A percentile compares a stretch with the other conserved stretches of the same genome.
phyloP scores from a whole-genome alignment of 2,329 filamentous ascomycete genomes.

The Exophiala spinifera region DNA sequence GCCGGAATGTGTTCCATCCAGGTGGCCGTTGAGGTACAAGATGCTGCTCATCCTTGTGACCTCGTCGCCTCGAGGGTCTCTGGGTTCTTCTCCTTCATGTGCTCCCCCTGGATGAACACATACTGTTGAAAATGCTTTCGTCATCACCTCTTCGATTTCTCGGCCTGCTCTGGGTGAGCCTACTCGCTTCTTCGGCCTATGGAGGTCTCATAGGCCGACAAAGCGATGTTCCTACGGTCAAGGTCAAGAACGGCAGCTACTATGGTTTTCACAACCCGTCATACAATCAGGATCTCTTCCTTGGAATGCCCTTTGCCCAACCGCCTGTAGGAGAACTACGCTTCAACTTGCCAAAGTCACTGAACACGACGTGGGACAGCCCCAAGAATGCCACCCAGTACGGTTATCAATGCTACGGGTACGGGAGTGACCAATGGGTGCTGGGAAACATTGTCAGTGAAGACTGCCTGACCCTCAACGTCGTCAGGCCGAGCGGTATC shows the following conservation, averaged over 20 bases:
- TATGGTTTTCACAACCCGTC: slow-evolving; percentile 39
- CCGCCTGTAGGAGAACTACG: slow-evolving; percentile 50
- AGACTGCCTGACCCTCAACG: slow-evolving; percentile 44
- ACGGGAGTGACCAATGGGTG: slow-evolving; percentile 37
- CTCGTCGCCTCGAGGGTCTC: too few species aligned
- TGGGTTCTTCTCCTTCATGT: too few species aligned
- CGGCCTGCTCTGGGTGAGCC: background rate
- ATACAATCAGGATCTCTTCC: slow-evolving; percentile 48
- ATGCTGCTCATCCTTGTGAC: too few species aligned
- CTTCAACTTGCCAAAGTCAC: slow-evolving; percentile 50
- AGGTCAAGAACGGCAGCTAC: slow-evolving; percentile 47
- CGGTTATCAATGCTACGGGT: slow-evolving; percentile 50
- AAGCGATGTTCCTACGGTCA: slow-evolving; percentile 8
- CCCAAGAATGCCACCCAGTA: slow-evolving; percentile 45
- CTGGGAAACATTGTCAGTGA: slow-evolving; percentile 43
- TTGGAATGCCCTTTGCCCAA: slow-evolving; percentile 34
- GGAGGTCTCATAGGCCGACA: slow-evolving; percentile 3
- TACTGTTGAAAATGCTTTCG: background rate
- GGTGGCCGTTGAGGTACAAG: too few species aligned
- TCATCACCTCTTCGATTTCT: background rate
- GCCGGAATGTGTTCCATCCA: too few species aligned
- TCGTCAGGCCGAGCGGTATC: slow-evolving; percentile 54
- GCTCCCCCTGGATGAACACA: background rate
- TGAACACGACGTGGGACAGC: slow-evolving; percentile 48
- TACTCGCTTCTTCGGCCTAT: background rate